Evolutionary conservation across 2,329 filamentous ascomycete genomes (phyloP).

Genomic region (Pseudogymnoascus sp.): DNA sequence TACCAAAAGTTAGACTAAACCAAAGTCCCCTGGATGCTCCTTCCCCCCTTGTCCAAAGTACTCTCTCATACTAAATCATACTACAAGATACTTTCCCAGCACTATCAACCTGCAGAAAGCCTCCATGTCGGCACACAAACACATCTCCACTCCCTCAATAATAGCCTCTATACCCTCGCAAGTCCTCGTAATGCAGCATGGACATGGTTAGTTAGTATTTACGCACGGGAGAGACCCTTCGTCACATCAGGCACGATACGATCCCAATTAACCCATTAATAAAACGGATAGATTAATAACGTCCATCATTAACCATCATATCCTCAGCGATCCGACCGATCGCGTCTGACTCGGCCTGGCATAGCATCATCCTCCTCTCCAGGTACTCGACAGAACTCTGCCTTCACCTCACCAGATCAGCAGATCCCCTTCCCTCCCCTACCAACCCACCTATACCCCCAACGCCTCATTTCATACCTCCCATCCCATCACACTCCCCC

Average conservation of each 20-base stretch:
- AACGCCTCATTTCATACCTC: neutral
- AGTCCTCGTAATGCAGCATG: neutral
- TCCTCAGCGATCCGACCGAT: neutral
- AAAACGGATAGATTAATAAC: neutral
- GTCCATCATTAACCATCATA: neutral
- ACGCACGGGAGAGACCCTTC: neutral
- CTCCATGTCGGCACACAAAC: slow-evolving; percentile 3
- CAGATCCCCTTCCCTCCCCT: neutral
- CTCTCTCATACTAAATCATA: neutral
- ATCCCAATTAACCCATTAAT: neutral
- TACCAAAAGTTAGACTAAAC: neutral
- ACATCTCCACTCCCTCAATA: neutral
- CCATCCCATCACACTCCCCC: neutral
- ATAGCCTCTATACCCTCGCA: neutral
- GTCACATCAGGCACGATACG: neutral
- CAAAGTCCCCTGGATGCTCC: neutral
- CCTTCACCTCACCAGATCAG: neutral
- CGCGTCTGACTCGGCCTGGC: neutral
- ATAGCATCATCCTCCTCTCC: neutral
- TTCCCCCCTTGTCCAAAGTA: neutral
- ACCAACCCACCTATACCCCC: neutral
- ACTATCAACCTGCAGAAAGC: neutral
- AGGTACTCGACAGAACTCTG: too few species aligned
- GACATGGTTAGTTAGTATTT: neutral
- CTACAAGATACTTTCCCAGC: neutral